Evolutionary conservation across 1,284 basidiomycete genomes (phyloP), one percentile per base, ranked within the genome.

Genomic region (Sparassis latifolia): DNA sequence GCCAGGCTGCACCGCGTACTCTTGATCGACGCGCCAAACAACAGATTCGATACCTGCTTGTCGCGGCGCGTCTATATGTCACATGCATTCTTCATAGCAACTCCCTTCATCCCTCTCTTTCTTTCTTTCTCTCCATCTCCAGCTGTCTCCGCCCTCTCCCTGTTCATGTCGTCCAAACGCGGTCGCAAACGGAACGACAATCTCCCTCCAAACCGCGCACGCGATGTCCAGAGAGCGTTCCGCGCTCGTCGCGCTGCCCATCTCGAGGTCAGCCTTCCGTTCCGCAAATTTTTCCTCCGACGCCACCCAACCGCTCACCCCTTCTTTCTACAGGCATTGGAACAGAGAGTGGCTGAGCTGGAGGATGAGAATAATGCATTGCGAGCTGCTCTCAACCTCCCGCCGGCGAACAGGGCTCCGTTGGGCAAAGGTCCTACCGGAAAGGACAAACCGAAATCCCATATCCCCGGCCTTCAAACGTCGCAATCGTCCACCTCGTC

Each of bases 161-260:
- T 56, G 47, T 52, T 49, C 47, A 89, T 88, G 86, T 87, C 86
- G 58, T 89, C 87, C 52, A 90, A 89, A 70, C 84, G 92, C 60
- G 92, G 92, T 55, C 83, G 92, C 63, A 94, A 94, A 67, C 80
- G 91, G 66, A 94, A 95, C 71, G 89, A 94, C 70, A 89, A 88
- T 63, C 81, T 95, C 39, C 92, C 92, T 56, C 92, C 92, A 35
- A 94, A 94, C 63, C 84, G 92, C 55, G 92, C 93, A 32, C 76
- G 92, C 51, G 92, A 96, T 65, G 92, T 96, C 33, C 92, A 97
- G 68, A 76, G 92, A 58, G 92, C 92, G 2, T 97, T 96, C 73
- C 81, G 92, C 59, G 90, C 92, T 30, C 78, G 93, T 56, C 82
- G 92, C 61, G 90, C 90, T 54, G 90, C 92, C 54, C 92, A 95